These are phyloP conservation scores for Blastomyces parvus DNA, from an alignment of 2,329 filamentous ascomycete genomes.

Conservation along the genomic window DNA sequence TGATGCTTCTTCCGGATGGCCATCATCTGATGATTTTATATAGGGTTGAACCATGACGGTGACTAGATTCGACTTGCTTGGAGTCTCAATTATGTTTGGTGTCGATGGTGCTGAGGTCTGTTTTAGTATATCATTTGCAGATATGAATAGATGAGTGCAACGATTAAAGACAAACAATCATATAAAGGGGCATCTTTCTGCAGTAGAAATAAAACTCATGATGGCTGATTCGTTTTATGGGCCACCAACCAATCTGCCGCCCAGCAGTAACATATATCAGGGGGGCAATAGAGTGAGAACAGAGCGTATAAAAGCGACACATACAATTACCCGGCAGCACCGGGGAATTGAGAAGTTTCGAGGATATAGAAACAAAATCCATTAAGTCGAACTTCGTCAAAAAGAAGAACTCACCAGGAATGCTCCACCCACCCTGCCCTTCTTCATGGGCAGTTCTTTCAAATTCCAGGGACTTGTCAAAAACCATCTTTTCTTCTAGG, in stretches of 20 bases:
- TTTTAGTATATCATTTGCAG: not conserved
- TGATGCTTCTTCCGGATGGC: conserved; percentile 11
- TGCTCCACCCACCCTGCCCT: conserved; percentile 36
- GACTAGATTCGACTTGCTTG: conserved; percentile 47
- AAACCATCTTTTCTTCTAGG: conserved; percentile 51
- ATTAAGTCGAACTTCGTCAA: not conserved
- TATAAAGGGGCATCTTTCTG: not conserved
- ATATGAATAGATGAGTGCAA: not conserved
- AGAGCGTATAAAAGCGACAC: too few species aligned
- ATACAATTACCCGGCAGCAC: not conserved
- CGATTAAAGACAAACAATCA: not conserved
- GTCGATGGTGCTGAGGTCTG: conserved; percentile 36
- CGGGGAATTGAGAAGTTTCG: not conserved
- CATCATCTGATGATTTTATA: conserved; percentile 16
- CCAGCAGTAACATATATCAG: too few species aligned
- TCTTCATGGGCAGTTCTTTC: conserved; percentile 44
- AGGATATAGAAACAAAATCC: not conserved
- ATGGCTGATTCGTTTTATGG: too few species aligned
- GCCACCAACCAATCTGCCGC: too few species aligned
- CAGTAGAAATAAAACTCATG: not conserved
- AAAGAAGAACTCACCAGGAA: conserved; percentile 32
- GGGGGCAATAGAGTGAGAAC: too few species aligned
- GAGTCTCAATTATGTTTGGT: conserved; percentile 33
- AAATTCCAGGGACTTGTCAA: conserved; percentile 47
- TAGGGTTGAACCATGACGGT: conserved; percentile 38